A percentile compares a stretch with the other conserved stretches of the same genome.
Conservation (phyloP, 2,329 filamentous ascomycete species). For the Monosporascus sp. region DNA sequence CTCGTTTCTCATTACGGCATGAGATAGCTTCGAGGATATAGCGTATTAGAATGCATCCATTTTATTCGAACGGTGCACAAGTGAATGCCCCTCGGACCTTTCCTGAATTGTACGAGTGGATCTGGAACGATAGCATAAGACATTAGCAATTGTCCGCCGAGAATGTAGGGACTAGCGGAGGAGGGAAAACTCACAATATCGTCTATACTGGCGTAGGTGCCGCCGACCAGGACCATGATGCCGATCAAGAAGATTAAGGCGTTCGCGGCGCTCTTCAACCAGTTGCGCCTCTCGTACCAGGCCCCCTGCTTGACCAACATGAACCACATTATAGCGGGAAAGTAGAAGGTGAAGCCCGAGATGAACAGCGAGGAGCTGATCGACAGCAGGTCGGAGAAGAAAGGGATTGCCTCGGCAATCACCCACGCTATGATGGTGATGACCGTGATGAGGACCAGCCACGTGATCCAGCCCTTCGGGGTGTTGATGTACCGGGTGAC, state of each 20-base stretch:
- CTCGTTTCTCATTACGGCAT: too few relatives aligned
- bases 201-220: conserved; percentile 27
- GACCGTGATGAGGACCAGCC: conserved; percentile 53
- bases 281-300: conserved; percentile 23
- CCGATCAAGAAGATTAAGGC: conserved; percentile 24
- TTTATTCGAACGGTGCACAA: background rate
- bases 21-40: too few relatives aligned
- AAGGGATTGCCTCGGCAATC: conserved; percentile 68
- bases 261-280: conserved; percentile 18
- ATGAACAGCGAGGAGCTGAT: conserved; percentile 47
- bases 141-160: background rate
- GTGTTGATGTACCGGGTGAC: conserved; percentile 30
- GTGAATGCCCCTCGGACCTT: background rate
- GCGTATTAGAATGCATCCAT: background rate
- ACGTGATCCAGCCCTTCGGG: conserved; percentile 33
- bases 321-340: conserved; percentile 31
- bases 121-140: background rate
- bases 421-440: conserved; percentile 64
- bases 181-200: conserved; percentile 27
- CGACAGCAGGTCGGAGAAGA: conserved; percentile 64
- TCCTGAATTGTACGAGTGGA: background rate
- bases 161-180: background rate
- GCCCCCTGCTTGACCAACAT: conserved; percentile 26
- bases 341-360: conserved; percentile 39
- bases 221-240: conserved; percentile 25